Base-by-base conservation (phyloP, 2,329 filamentous ascomycete genomes). In the Trichophyton simii region DNA sequence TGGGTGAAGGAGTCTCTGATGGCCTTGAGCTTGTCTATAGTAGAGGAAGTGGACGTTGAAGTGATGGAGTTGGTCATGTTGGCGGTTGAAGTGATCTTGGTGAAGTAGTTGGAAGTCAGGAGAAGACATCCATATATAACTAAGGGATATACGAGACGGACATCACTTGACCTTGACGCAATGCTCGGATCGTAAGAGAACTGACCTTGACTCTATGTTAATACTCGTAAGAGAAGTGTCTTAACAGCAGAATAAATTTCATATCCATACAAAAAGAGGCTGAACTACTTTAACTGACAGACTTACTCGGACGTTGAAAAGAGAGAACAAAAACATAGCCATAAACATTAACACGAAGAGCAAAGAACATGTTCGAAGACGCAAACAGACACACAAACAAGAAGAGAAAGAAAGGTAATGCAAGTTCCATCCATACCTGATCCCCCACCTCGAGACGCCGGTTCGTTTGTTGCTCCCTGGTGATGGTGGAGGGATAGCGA, bases 381-480 rank as follows among this genome's bases (percentile, higher is more conserved):
- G 22, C 1, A 28, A 28, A 28, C 25, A 28, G 25, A 65, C 62
- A 61, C 67, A 65, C 69, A 67, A 67, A 69, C 68, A 68, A 60
- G 65, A 31, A 4, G 42, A 38, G 34, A 25, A 54, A 59, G 11
- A 58, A 46, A 61, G 46, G 38, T 50, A 34, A 60, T 44, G 38
- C 52, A 36, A 54, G 59, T 48, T 61, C 46, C 59, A 58, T 58
- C 55, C 55, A 58, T 58, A 22, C 54, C 54, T 36, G n/a, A 38
- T 57, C 54, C 55, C 38, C 58, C 42, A 60, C 58, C 58, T 50
- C 50, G 48, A 46, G 61, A 62, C 61, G 61, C 61, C 61, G 38
- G 58, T 63, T 60, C 61, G 20, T 63, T 57, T 59, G 55, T 44
- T 44, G 34, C 36, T 36, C 52, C 52, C 52, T 20, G 52, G 25